Percentiles rank a stretch among this genome's conserved stretches.
phyloP scores from a whole-genome alignment of 139 green algal genomes.

The Mesotaenium endlicherianum region DNA sequence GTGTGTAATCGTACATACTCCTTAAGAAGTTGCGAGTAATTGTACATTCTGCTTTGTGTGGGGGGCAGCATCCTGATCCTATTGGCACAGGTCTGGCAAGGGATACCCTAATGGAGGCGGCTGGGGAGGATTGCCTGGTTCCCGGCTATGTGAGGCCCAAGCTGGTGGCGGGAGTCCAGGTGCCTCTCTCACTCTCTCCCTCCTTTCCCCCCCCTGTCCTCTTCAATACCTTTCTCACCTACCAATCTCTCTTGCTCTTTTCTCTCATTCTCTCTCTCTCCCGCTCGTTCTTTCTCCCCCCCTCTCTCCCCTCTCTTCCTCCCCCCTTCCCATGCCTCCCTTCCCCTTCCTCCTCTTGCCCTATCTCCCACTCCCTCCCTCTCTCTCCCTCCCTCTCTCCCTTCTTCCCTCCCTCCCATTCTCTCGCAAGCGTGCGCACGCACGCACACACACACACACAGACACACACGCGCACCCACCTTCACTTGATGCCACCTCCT shows the following conservation, averaged over 20 bases:
- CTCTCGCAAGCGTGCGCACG: no score
- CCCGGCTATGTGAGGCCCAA: neutral
- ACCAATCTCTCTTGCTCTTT: neutral
- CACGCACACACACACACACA: no score
- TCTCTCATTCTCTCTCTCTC: neutral
- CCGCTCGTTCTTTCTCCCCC: neutral
- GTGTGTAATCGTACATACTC: no score
- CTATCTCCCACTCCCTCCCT: neutral
- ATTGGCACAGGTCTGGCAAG: constrained; percentile 13
- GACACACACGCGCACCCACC: no score
- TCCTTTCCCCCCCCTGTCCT: neutral
- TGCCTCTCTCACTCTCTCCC: neutral
- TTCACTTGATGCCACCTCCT: no score
- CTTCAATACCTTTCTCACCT: neutral
- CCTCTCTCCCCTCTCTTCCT: neutral
- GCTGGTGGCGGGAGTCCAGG: constrained; percentile 5
- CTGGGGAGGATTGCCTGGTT: constrained; percentile 32
- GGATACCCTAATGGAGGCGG: neutral
- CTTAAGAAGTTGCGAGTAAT: no score
- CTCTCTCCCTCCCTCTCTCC: constrained; percentile 1
- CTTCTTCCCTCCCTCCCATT: neutral
- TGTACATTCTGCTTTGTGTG: neutral
- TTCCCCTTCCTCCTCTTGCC: neutral
- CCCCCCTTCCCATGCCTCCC: neutral
- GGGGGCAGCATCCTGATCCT: constrained; percentile 21